Conservation (phyloP, 179 eudicot species). For the Spinacia oleracea region DNA sequence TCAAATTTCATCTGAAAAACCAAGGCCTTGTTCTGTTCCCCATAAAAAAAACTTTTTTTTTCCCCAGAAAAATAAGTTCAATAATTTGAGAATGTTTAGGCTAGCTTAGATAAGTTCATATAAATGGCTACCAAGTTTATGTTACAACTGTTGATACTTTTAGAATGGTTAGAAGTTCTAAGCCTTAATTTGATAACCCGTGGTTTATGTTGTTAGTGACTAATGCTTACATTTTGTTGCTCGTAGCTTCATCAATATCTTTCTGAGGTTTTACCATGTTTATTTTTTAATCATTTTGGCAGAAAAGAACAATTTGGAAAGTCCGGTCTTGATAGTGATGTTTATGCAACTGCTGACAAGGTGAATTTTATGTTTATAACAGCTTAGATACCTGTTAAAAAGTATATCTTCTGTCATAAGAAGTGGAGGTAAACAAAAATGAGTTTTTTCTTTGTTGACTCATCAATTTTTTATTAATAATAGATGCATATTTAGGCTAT, state of each 20-base stretch:
- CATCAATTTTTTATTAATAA: neutral
- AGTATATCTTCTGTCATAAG: neutral
- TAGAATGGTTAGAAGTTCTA: neutral
- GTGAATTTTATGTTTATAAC: slow-evolving; percentile 32
- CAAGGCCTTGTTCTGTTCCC: neutral
- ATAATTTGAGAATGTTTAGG: neutral
- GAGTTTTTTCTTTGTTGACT: neutral
- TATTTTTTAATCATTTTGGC: slow-evolving; percentile 30
- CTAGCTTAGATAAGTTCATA: neutral
- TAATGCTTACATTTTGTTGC: neutral
- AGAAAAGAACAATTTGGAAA: slow-evolving; percentile 75
- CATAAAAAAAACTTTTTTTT: neutral
- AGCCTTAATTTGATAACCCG: neutral
- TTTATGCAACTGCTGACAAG: slow-evolving; percentile 78
- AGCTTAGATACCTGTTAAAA: neutral
- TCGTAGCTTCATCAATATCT: neutral
- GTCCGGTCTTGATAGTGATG: slow-evolving; percentile 79
- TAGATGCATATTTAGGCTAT: neutral
- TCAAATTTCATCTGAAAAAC: neutral
- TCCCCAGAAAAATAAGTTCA: neutral
- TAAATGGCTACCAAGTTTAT: neutral
- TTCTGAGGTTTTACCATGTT: slow-evolving; percentile 4
- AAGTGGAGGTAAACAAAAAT: neutral
- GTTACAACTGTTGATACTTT: neutral
- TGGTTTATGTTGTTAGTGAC: neutral